Conservation (phyloP, 2,329 filamentous ascomycete species). For the Bipolaris zeicola region DNA sequence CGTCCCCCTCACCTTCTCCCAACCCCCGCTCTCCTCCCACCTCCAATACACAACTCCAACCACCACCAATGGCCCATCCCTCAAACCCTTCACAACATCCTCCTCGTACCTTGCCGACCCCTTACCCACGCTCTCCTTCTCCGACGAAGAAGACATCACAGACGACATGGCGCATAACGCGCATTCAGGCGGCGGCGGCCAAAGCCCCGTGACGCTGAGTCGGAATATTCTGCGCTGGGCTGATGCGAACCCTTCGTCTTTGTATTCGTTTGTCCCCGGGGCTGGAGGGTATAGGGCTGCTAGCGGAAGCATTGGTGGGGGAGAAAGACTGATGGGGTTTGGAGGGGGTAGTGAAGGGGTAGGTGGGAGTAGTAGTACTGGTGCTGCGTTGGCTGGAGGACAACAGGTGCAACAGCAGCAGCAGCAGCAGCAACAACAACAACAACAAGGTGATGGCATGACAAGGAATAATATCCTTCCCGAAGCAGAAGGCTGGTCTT, state of each 20-base stretch:
- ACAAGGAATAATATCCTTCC: neutral
- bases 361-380: neutral
- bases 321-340: neutral
- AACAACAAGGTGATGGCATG: neutral
- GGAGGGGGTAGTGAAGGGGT: neutral
- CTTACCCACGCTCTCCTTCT: constrained; percentile 11
- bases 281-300: neutral
- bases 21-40: neutral
- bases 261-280: constrained; percentile 1
- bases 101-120: constrained; percentile 12
- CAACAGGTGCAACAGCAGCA: neutral
- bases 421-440: too few relatives aligned
- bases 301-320: neutral
- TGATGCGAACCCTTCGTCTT: constrained; percentile 37
- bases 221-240: constrained; percentile 49
- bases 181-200: constrained; percentile 7
- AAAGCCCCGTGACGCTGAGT: constrained; percentile 44
- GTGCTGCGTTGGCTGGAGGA: neutral
- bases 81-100: constrained; percentile 12
- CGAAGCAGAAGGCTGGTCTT: constrained; percentile 8
- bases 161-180: constrained; percentile 26
- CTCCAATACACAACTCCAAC: neutral
- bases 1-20: neutral
- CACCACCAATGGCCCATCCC: neutral
- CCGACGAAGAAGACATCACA: constrained; percentile 18